phyloP scores from a whole-genome alignment of 2,329 filamentous ascomycete genomes.

The Lecanosticta acicola region DNA sequence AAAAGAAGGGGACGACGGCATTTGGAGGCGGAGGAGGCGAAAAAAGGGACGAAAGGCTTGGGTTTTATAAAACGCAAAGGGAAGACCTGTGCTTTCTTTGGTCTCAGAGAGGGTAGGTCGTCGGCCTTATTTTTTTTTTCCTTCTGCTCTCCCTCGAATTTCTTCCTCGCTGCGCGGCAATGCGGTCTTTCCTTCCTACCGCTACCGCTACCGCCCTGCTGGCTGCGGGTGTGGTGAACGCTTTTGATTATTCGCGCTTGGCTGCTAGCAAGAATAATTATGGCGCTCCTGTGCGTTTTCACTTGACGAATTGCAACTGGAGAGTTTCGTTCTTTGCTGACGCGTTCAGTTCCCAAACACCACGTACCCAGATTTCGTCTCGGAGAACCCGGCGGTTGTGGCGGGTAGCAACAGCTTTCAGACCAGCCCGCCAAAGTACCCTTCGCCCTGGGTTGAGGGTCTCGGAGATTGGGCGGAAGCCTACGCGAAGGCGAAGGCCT shows the following conservation, averaged over 20 bases:
- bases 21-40: no score
- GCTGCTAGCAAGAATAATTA: conserved; percentile 19
- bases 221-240: conserved; percentile 8
- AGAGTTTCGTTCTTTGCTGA: neutral
- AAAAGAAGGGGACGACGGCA: no score
- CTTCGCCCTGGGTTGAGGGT: conserved; percentile 27
- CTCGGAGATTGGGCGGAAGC: conserved; percentile 43
- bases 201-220: conserved; percentile 6
- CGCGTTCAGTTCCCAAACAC: conserved; percentile 21
- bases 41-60: no score
- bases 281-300: conserved; percentile 16
- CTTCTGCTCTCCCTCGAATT: conserved; percentile 1
- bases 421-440: conserved; percentile 24
- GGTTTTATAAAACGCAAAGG: no score
- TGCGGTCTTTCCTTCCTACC: conserved; percentile 14
- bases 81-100: no score
- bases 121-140: neutral
- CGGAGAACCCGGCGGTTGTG: conserved; percentile 22
- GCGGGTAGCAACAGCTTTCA: conserved; percentile 24
- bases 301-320: neutral
- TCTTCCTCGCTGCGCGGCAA: conserved; percentile 1
- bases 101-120: neutral
- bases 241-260: conserved; percentile 18
- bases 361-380: conserved; percentile 24
- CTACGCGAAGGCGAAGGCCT: conserved; percentile 28